Conservation (phyloP, 2,329 filamentous ascomycete genomes). For the Seiridium unicorne region DNA sequence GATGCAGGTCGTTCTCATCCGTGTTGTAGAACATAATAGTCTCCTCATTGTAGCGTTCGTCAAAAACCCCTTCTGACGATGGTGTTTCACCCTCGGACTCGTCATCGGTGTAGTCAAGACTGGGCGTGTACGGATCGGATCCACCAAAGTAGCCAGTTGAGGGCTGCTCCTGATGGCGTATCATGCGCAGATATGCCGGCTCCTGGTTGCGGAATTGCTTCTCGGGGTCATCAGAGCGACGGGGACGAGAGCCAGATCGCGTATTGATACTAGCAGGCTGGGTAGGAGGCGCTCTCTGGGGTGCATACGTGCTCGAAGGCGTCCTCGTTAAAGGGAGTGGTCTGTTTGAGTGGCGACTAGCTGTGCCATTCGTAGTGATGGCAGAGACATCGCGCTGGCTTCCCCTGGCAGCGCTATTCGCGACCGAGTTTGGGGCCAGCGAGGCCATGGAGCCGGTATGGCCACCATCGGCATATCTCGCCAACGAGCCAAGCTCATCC, state of each 20-base stretch:
- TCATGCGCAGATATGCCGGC: conserved; percentile 88
- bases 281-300: conserved; percentile 51
- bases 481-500: conserved; percentile 45
- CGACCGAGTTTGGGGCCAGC: conserved; percentile 35
- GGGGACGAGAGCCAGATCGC: conserved; percentile 43
- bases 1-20: conserved; percentile 83
- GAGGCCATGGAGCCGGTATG: conserved; percentile 43
- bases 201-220: conserved; percentile 72
- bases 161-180: conserved; percentile 69
- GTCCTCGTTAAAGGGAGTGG: conserved; percentile 64
- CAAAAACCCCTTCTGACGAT: conserved; percentile 77
- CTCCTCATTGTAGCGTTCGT: conserved; percentile 88
- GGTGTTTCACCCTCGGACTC: conserved; percentile 91
- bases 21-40: conserved; percentile 78
- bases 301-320: conserved; percentile 78
- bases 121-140: conserved; percentile 64
- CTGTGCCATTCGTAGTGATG: conserved; percentile 24
- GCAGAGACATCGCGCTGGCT: conserved; percentile 32
- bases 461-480: conserved; percentile 40
- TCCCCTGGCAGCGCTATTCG: conserved; percentile 41
- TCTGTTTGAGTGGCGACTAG: conserved; percentile 58
- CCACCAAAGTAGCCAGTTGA: conserved; percentile 63
- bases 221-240: conserved; percentile 44
- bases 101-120: conserved; percentile 69
- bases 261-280: conserved; percentile 42